These are phyloP conservation scores for Saturnispora bothae DNA, from an alignment of 805 yeast genomes.

Conservation along the genomic window DNA sequence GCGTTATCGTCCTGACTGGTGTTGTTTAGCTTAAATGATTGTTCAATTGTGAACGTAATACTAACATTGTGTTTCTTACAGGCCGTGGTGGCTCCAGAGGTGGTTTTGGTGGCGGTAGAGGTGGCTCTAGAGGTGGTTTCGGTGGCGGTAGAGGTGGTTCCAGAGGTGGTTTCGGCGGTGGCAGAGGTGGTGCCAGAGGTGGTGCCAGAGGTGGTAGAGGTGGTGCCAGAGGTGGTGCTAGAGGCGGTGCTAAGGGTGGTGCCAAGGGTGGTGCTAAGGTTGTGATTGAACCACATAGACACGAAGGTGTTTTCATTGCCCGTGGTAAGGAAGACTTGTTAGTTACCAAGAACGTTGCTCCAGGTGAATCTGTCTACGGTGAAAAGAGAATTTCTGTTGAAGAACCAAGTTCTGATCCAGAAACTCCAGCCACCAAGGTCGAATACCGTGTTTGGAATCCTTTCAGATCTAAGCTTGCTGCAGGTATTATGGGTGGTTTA, in stretches of 20 bases:
- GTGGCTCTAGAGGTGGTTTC: conserved; percentile 46
- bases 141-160: conserved; percentile 38
- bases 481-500: conserved; percentile 99
- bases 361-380: conserved; percentile 98
- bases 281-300: conserved; percentile 97
- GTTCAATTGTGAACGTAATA: not conserved
- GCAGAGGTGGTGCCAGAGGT: conserved; percentile 38
- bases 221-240: conserved; percentile 49
- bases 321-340: conserved; percentile 98
- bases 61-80: conserved; percentile 6
- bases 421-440: conserved; percentile 81
- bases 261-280: conserved; percentile 91
- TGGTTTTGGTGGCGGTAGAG: conserved; percentile 20
- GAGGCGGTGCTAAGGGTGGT: conserved; percentile 68
- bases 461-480: conserved; percentile 98
- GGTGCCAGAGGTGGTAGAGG: conserved; percentile 49
- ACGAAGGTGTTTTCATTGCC: conserved; percentile 97
- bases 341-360: conserved; percentile 93
- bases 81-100: conserved; percentile 29
- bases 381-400: conserved; percentile 93
- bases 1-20: conserved; percentile 8
- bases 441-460: conserved; percentile 99
- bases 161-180: conserved; percentile 38
- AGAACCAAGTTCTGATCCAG: conserved; percentile 83
- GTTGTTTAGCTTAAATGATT: not conserved